These are phyloP conservation scores for Babesia divergens DNA, from an alignment of 169 alveolate species.

Conservation along the genomic window DNA sequence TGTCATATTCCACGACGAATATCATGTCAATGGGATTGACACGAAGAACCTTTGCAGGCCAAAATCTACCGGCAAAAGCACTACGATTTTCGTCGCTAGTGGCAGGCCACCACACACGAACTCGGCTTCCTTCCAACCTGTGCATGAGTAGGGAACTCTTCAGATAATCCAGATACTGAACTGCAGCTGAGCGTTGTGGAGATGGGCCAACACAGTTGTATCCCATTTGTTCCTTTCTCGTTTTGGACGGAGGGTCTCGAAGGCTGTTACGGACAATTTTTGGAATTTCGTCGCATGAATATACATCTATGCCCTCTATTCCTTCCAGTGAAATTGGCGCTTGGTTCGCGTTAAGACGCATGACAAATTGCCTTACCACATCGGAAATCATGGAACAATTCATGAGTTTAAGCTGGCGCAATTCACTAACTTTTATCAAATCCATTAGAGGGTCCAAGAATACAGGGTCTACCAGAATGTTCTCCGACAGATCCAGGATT, in stretches of 20 bases:
- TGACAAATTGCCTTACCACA: slow-evolving; percentile 7
- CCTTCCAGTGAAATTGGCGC: slow-evolving; percentile 36
- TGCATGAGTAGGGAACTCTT: slow-evolving; percentile 39
- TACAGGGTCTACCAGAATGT: slow-evolving; percentile 6
- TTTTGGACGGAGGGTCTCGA: slow-evolving; percentile 29
- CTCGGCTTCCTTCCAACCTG: slow-evolving; percentile 29
- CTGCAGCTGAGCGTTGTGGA: slow-evolving; percentile 2
- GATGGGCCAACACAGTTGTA: background rate
- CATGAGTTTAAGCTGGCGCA: slow-evolving; percentile 19
- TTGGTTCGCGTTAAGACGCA: background rate
- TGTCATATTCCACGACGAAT: slow-evolving; percentile 62
- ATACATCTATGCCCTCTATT: slow-evolving; percentile 41
- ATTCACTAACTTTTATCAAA: slow-evolving; percentile 19
- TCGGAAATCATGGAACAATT: slow-evolving; percentile 13
- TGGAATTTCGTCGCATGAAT: slow-evolving; percentile 45
- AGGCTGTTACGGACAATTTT: slow-evolving; percentile 3
- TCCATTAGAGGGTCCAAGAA: slow-evolving; percentile 17
- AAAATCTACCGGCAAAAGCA: slow-evolving; percentile 59
- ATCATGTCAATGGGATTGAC: slow-evolving; percentile 66
- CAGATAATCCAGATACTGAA: slow-evolving; percentile 42
- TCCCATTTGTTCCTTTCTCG: slow-evolving; percentile 47
- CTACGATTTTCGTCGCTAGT: slow-evolving; percentile 58
- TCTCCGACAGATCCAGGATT: slow-evolving; percentile 53
- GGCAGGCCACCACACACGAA: slow-evolving; percentile 68
- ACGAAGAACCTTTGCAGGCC: slow-evolving; percentile 70